Percentiles rank a stretch among this genome's conserved stretches.
These are phyloP conservation scores for Stenogyne calaminthoides DNA, from an alignment of 305 asterid species.

Conservation along the genomic window DNA sequence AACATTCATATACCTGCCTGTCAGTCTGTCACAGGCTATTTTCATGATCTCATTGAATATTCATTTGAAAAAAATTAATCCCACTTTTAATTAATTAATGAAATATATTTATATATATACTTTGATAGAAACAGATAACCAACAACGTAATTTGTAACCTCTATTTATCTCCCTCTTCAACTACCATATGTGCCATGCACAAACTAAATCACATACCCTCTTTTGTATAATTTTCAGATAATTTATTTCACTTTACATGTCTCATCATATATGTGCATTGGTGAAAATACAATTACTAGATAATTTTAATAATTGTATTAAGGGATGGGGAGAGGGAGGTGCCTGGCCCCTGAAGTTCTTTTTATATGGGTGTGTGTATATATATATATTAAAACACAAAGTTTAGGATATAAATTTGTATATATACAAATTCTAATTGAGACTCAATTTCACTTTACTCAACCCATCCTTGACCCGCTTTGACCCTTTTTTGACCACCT, in stretches of 20 bases:
- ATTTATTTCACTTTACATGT: background rate
- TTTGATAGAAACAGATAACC: conserved; percentile 30
- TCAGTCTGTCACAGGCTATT: conserved; percentile 31
- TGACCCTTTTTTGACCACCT: too few relatives aligned
- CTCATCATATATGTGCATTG: background rate
- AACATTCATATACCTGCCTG: conserved; percentile 25
- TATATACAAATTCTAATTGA: too few relatives aligned
- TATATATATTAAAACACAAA: too few relatives aligned
- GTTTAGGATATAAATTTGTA: too few relatives aligned
- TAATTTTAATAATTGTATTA: too few relatives aligned
- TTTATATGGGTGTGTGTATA: too few relatives aligned
- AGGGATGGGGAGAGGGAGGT: too few relatives aligned
- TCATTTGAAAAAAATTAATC: conserved; percentile 4
- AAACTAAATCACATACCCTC: background rate
- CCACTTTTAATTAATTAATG: background rate
- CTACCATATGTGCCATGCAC: conserved; percentile 24
- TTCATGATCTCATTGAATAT: conserved; percentile 12
- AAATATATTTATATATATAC: conserved; percentile 8
- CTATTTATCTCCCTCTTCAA: conserved; percentile 25
- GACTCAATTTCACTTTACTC: too few relatives aligned
- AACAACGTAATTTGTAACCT: background rate
- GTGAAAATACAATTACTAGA: background rate
- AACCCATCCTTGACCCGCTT: too few relatives aligned
- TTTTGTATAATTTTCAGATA: too few relatives aligned
- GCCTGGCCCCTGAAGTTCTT: too few relatives aligned